Evolutionary conservation across 768 basidiomycete species (phyloP), one percentile per base, ranked within the genome.

Genomic region (Collybiopsis luxurians): DNA sequence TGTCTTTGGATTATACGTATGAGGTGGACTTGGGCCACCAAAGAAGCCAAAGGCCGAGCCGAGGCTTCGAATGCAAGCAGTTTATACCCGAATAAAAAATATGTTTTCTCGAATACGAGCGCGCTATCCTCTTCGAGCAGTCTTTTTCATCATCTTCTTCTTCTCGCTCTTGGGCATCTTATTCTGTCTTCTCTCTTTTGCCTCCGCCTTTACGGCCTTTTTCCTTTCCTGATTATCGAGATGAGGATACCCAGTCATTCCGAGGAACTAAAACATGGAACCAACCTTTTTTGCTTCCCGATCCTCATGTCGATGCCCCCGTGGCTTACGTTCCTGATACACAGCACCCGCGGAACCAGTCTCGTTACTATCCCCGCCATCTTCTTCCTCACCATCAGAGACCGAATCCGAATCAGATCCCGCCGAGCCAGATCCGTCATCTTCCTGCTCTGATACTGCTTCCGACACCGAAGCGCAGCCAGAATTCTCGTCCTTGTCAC

Each of bases 121-220:
- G n/a, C n/a, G n/a, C 65, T 49, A 48, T 13, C 48, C 56, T 42
- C 52, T 21, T 23, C 45, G 38, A 40, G 50, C 50, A 53, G 50
- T 55, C 46, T 78, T 80, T 64, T 92, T 97, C 63, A 98, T 80
- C 60, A 82, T 83, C 40, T 85, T 81, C 75, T 92, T 92, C 78
- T 98, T 98, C 73, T 96, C 93, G 40, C 89, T 85, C 68, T 98
- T 98, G 45, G 95, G 91, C 79, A 98, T 93, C 76, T 98, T 98
- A 63, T 83, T 79, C 71, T 94, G 92, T 59, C 96, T 80, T 69
- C 83, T 90, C 75, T 97, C 95, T 65, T 87, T 81, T 38, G 90
- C 86, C 69, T 92, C 91, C 55, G 86, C 87, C 69, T 98, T 98
- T 26, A 81, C 83, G 3, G 86, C 85, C 67, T 92, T 92, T 74